These are phyloP conservation scores for Pleurotus eryngii DNA, from an alignment of 768 basidiomycete genomes.

Conservation along the genomic window DNA sequence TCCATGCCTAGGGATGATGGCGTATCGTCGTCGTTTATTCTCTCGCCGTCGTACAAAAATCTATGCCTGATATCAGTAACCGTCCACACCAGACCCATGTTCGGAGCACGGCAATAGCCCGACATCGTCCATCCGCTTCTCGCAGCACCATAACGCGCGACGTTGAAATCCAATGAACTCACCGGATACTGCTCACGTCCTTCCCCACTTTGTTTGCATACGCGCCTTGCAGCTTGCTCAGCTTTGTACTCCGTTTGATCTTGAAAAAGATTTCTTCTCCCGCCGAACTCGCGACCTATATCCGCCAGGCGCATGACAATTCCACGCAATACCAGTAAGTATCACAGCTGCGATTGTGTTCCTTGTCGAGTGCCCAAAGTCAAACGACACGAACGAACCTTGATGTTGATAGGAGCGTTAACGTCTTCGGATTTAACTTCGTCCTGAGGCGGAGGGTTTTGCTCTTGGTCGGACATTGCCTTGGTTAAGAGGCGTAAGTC, in stretches of 20 bases:
- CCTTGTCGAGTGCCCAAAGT: background rate
- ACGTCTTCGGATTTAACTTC: background rate
- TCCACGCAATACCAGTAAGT: background rate
- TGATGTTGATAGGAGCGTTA: background rate
- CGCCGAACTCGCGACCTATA: background rate
- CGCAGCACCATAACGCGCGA: too few species aligned
- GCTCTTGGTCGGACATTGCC: background rate
- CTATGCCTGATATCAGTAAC: background rate
- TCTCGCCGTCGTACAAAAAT: background rate
- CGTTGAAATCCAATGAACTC: background rate
- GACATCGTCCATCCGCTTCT: too few species aligned
- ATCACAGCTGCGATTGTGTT: background rate
- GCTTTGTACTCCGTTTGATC: background rate
- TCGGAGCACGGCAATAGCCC: too few species aligned
- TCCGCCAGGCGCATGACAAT: too few species aligned
- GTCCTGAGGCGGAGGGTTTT: background rate
- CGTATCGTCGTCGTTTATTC: background rate
- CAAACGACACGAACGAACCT: background rate
- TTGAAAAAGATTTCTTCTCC: background rate
- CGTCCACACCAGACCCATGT: background rate
- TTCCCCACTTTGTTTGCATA: background rate
- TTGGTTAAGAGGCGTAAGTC: too few species aligned
- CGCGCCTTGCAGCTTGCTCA: background rate
- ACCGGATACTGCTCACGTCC: background rate
- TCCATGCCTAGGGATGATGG: background rate